Conservation (phyloP, 2,329 filamentous ascomycete genomes). For the Fusarium buxicola region DNA sequence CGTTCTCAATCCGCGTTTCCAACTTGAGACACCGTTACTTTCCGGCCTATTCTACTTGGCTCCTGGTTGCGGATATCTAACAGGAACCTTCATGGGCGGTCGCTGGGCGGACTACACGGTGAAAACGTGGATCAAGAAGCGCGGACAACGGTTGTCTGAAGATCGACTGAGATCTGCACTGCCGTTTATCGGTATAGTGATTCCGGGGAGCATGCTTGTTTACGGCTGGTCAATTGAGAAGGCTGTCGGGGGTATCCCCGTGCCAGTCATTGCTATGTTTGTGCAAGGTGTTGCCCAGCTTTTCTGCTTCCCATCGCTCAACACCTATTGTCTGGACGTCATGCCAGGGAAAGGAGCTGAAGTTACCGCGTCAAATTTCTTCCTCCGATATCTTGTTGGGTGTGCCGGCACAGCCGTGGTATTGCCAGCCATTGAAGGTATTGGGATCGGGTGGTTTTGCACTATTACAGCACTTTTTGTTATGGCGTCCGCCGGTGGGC, state of each 20-base stretch:
- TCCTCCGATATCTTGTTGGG: not conserved
- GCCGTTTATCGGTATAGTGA: constrained; percentile 68
- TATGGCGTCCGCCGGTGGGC: not conserved
- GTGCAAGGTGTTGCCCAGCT: constrained; percentile 75
- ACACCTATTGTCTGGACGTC: constrained; percentile 60
- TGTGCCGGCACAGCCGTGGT: not conserved
- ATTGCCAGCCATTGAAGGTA: not conserved
- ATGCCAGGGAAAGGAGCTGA: not conserved
- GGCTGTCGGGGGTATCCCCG: constrained; percentile 54
- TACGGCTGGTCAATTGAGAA: constrained; percentile 70
- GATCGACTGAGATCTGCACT: constrained; percentile 73
- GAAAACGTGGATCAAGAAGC: constrained; percentile 68
- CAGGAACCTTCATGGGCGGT: constrained; percentile 75
- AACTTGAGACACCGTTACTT: constrained; percentile 71
- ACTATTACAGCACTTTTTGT: not conserved
- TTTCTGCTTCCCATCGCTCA: constrained; percentile 76
- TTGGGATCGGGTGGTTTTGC: not conserved
- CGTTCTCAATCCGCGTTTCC: constrained; percentile 76
- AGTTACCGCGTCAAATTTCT: not conserved
- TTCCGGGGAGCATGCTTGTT: constrained; percentile 73
- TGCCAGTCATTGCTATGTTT: constrained; percentile 76
- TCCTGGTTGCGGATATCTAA: constrained; percentile 73
- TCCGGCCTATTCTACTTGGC: constrained; percentile 77
- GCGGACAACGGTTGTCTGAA: constrained; percentile 72
- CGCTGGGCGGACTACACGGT: constrained; percentile 75